A percentile compares a stretch with the other conserved stretches of the same genome.
These are phyloP conservation scores for Leishmania major DNA, from an alignment of 208 protist genomes.

Conservation along the genomic window DNA sequence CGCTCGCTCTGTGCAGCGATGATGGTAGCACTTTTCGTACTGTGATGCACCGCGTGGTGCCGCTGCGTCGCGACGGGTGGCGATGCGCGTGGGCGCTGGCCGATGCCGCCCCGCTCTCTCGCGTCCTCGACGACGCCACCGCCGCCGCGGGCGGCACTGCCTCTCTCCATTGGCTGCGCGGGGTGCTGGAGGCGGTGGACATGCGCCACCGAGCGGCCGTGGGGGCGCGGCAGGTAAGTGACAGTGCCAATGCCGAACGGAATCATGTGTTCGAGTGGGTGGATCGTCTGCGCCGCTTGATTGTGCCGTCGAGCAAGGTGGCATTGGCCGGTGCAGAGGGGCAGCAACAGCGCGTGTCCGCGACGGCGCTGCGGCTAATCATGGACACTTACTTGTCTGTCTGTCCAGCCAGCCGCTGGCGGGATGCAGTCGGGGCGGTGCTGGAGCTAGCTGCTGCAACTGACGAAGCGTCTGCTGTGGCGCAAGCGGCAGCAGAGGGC, in stretches of 20 bases:
- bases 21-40: conserved; percentile 30
- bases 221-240: background rate
- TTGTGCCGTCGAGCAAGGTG: background rate
- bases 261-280: conserved; percentile 29
- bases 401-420: conserved; percentile 37
- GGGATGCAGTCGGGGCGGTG: conserved; percentile 28
- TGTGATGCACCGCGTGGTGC: conserved; percentile 21
- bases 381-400: conserved; percentile 35
- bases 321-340: background rate
- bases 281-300: conserved; percentile 15
- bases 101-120: conserved; percentile 25
- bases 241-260: background rate
- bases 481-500: background rate
- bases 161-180: conserved; percentile 26
- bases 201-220: conserved; percentile 15
- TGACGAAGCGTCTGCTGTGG: background rate
- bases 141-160: background rate
- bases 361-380: conserved; percentile 22
- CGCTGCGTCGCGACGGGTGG: conserved; percentile 34
- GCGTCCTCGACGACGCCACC: conserved; percentile 8
- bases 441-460: background rate
- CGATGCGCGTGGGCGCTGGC: conserved; percentile 34
- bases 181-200: conserved; percentile 25
- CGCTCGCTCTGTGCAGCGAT: conserved; percentile 33
- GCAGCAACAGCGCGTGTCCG: conserved; percentile 1